Conservation (phyloP, 768 basidiomycete genomes). For the Xanthoconium purpureum region DNA sequence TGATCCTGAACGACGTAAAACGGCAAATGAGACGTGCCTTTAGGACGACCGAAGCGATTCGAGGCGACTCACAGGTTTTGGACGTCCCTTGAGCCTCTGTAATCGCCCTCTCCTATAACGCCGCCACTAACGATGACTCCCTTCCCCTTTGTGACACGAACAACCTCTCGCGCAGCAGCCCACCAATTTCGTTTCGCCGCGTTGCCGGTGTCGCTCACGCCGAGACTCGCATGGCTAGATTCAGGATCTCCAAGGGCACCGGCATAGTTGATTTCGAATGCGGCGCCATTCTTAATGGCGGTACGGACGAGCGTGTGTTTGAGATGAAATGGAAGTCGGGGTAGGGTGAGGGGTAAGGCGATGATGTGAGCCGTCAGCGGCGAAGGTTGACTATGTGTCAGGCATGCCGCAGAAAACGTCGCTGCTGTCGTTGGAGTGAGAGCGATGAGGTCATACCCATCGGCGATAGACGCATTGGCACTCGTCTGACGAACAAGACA, state of each 20-base stretch:
- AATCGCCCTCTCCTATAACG: conserved; percentile 54
- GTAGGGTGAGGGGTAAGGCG: conserved; percentile 70
- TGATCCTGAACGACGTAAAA: conserved; percentile 44
- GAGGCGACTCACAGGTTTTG: conserved; percentile 60
- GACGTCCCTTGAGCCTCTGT: conserved; percentile 70
- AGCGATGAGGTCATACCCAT: conserved; percentile 73
- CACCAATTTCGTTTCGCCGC: conserved; percentile 79
- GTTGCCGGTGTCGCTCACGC: conserved; percentile 50
- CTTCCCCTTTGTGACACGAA: conserved; percentile 78
- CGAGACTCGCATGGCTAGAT: conserved; percentile 40
- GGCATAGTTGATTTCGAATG: conserved; percentile 78
- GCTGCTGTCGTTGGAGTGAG: conserved; percentile 68
- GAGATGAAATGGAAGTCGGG: conserved; percentile 75
- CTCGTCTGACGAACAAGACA: conserved; percentile 50
- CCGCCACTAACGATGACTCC: conserved; percentile 72
- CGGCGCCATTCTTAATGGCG: conserved; percentile 77
- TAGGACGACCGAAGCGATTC: neutral
- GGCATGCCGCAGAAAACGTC: conserved; percentile 75
- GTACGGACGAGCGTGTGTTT: conserved; percentile 82
- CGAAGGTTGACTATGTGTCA: conserved; percentile 75
- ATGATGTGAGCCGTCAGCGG: conserved; percentile 79
- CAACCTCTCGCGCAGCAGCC: conserved; percentile 72
- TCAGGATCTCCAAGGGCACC: conserved; percentile 68
- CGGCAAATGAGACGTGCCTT: too few relatives aligned
- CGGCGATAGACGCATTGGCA: conserved; percentile 59